Evolutionary conservation across 192 early-diverging fungal genomes (phyloP).

Genomic region (Spizellomyces sp.): DNA sequence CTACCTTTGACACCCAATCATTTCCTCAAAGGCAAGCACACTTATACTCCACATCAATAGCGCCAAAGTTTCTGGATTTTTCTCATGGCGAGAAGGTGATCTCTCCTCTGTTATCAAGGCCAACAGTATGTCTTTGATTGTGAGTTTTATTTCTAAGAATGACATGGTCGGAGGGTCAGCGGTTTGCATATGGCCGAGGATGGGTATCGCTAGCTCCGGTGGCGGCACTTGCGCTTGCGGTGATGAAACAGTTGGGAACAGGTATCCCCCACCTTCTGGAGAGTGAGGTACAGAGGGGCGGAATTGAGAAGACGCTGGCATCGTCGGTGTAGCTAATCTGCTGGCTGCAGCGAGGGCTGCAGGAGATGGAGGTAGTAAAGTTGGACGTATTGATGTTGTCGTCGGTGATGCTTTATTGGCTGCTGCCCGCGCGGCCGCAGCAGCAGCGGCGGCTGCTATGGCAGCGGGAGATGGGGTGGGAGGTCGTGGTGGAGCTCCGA

Average conservation of each 20-base stretch:
- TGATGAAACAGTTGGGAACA: neutral
- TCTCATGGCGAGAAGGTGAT: conserved; percentile 8
- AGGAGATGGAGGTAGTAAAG: conserved; percentile 18
- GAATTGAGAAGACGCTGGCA: neutral
- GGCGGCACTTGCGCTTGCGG: too few relatives aligned
- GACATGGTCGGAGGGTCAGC: conserved; percentile 16
- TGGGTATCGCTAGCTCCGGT: conserved; percentile 1
- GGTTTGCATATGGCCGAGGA: conserved; percentile 8
- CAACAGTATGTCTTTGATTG: conserved; percentile 44
- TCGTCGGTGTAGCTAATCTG: too few relatives aligned
- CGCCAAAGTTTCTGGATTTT: conserved; percentile 35
- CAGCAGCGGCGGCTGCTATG: neutral
- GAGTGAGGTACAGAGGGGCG: neutral
- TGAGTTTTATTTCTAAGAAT: conserved; percentile 29
- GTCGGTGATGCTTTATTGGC: neutral
- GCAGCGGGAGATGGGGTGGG: neutral
- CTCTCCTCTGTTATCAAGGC: conserved; percentile 31
- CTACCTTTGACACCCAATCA: conserved; percentile 39
- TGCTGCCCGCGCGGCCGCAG: neutral
- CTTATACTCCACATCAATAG: conserved; percentile 41
- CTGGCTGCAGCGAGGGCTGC: conserved; percentile 21
- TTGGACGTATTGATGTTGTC: neutral
- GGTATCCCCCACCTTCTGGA: neutral
- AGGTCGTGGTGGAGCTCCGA: too few relatives aligned
- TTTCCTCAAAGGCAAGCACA: conserved; percentile 47